These are phyloP conservation scores for Penicillium longicatenatum DNA, from an alignment of 495 filamentous ascomycete species.

Conservation along the genomic window DNA sequence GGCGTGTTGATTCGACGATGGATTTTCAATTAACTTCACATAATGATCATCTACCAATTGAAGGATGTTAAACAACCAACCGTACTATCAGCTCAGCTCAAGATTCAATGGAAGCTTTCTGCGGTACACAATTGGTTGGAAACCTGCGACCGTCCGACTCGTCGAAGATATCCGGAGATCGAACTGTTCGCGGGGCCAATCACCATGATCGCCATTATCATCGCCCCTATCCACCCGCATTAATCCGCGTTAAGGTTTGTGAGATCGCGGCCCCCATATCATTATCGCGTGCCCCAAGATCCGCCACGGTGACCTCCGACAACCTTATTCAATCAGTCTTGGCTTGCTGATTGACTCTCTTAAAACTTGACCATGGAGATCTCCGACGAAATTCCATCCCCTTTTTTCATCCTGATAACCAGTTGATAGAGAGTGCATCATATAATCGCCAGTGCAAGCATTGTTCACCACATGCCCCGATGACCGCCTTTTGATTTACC, in stretches of 20 bases:
- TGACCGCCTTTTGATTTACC: background rate
- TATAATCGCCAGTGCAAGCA: conserved; percentile 13
- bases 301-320: conserved; percentile 21
- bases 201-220: conserved; percentile 9
- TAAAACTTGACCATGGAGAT: conserved; percentile 17
- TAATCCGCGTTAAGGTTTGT: conserved; percentile 10
- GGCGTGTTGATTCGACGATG: background rate
- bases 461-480: background rate
- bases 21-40: background rate
- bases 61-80: background rate
- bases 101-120: background rate
- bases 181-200: conserved; percentile 8
- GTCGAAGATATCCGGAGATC: background rate
- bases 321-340: conserved; percentile 8
- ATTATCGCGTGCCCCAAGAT: background rate
- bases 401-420: conserved; percentile 9
- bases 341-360: background rate
- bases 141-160: background rate
- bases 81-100: background rate
- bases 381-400: conserved; percentile 11
- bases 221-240: conserved; percentile 2
- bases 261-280: conserved; percentile 1
- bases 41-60: background rate
- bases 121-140: background rate
- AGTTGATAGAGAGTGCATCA: conserved; percentile 9